Evolutionary conservation across 768 basidiomycete species (phyloP), one percentile per base, ranked within the genome.

Genomic region (Hortiboletus flavorubellus): DNA sequence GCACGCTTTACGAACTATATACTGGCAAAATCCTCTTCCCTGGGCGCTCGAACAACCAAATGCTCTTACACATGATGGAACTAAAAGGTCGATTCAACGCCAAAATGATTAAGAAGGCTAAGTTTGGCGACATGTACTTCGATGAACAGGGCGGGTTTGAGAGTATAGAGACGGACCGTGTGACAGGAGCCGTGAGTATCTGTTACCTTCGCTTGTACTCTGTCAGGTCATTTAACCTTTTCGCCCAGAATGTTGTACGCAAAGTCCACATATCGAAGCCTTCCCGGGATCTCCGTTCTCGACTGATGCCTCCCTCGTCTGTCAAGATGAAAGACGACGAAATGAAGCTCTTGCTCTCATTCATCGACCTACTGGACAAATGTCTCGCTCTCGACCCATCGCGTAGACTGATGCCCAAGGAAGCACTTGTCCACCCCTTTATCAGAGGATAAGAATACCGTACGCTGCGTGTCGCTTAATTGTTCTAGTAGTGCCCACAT

Each of bases 301-400:
- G 96, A 42, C 73, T 98, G 40, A 82, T 98, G 79, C 93, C 93
- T 0, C 79, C 89, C 0, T 78, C 86, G 1, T 82, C 83, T 0
- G 82, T 84, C 35, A 91, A 91, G 72, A 73, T 92, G 69, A 89
- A 86, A 64, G 94, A 95, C 61, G 95, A 96, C 53, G 94, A 98
- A 73, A 83, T 78, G 65, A 91, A 91, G 72, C 69, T 91, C 60
- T 60, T 97, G 10, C 66, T 78, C 23, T 82, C 85, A 6, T 97
- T 99, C 65, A 81, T 96, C 46, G 95, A 98, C 69, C 71, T 98
- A 43, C 71, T 99, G 54, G 95, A 98, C 66, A 94, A 88, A 73
- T 96, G 95, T 69, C 77, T 97, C 29, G 76, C 83, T 21, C 78
- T 99, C 15, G 96, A 98, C 68, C 90, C 95, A 2, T 78, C 83